A percentile compares a stretch with the other conserved stretches of the same genome.
phyloP scores from a whole-genome alignment of 495 filamentous ascomycete species.

The Penicillium goetzii region DNA sequence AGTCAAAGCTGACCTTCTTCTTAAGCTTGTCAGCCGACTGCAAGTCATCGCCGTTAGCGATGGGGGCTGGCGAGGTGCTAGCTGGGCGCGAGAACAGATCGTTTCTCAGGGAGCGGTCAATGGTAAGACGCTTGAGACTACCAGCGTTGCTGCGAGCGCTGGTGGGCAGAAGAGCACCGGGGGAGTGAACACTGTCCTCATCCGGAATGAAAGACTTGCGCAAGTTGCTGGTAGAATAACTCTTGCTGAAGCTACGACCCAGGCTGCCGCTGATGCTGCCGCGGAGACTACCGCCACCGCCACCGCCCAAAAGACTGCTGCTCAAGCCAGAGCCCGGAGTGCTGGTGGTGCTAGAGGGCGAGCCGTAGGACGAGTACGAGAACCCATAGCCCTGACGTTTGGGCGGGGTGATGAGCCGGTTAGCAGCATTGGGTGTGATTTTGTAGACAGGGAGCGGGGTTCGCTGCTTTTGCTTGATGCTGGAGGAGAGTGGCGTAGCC shows the following conservation, averaged over 20 bases:
- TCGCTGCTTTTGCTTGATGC: slow-evolving; percentile 70
- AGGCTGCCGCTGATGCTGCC: slow-evolving; percentile 57
- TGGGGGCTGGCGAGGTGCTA: slow-evolving; percentile 50
- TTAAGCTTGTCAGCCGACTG: slow-evolving; percentile 56
- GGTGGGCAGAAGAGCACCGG: slow-evolving; percentile 80
- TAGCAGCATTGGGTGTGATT: slow-evolving; percentile 77
- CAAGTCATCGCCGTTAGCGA: slow-evolving; percentile 54
- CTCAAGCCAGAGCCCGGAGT: slow-evolving; percentile 65
- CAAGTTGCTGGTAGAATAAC: slow-evolving; percentile 68
- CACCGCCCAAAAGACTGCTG: slow-evolving; percentile 62
- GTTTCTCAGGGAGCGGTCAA: slow-evolving; percentile 79
- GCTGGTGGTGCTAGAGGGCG: slow-evolving; percentile 71
- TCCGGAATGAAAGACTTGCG: slow-evolving; percentile 65
- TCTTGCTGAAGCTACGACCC: slow-evolving; percentile 63
- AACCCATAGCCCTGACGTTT: slow-evolving; percentile 81
- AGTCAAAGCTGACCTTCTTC: slow-evolving; percentile 91
- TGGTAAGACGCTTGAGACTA: slow-evolving; percentile 84
- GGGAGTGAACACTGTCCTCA: slow-evolving; percentile 81
- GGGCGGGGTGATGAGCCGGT: slow-evolving; percentile 79
- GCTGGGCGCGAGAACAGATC: slow-evolving; percentile 65
- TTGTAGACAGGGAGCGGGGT: slow-evolving; percentile 84
- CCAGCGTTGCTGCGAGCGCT: slow-evolving; percentile 64
- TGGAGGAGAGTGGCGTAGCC: slow-evolving; percentile 81
- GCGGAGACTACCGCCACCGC: slow-evolving; percentile 42
- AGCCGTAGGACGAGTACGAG: slow-evolving; percentile 85